Base-by-base conservation (phyloP, 345 rosid species). In the Rhodamnia argentea region DNA sequence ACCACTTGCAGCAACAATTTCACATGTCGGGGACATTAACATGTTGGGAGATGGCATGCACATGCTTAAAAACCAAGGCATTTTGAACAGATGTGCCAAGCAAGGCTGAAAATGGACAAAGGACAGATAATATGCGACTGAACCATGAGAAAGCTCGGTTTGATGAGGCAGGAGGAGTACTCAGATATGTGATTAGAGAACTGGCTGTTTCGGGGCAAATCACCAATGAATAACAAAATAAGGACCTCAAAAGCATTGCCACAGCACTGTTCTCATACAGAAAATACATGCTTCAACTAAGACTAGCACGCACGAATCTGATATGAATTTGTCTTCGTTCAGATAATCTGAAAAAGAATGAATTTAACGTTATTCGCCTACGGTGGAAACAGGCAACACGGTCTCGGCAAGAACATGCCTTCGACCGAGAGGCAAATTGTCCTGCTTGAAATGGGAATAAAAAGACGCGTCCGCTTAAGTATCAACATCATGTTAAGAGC, bases 371-470 rank as follows among this genome's bases (percentile, higher is more conserved):
- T 3, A 70, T 9, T 0, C 47, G 78, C 47, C 13, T 11, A 1
- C 23, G 9, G 2, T 0, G 13, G 4, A 70, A 32, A 32, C 32
- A 16, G 13, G 47, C 13, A 0, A 70, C 24, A 16, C 1, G 0
- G 78, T 18, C 5, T 29, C 76, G 0, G 1, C 76, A 64, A 64
- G 42, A 64, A 60, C 74, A 2, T 3, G 10, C 74, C 74, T n/a
- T 60, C 10, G 74, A 60, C 74, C 74, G 7, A 9, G 76, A 8
- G 42, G 76, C 10, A 64, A 64, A 37, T 64, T 64, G 20, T 7
- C 57, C 23, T 55, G 10, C 57, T 55, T 18, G 57, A 55, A 55
- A 55, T 18, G 23, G 57, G 57, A 54, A 18, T 16, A 18, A 18
- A 18, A 52, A 54, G 5, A 54, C 9, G 57, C 57, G 20, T 8